Base-by-base conservation (phyloP, 2,329 filamentous ascomycete species). In the Eurotiales sp. region DNA sequence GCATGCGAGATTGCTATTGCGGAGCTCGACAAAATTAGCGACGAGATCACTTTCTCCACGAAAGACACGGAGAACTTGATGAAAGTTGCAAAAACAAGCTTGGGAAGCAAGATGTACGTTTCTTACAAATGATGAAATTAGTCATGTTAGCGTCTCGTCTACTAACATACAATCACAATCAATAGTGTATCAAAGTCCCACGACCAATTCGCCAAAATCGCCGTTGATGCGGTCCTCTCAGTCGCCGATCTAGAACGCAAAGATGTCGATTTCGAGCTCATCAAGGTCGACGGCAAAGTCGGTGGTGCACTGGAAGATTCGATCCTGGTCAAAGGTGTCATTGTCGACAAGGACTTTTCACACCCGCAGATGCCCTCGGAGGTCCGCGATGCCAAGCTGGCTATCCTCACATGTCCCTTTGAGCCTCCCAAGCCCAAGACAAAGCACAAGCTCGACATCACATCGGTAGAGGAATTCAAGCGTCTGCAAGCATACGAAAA, bases 341-440 rank as follows among this genome's bases (percentile, higher is more conserved):
- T 99, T 70, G 83, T 99, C 71, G 93, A 99, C 82, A 99, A 99
- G 79, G 95, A 99, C 76, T 99, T 99, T 73, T 97, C 93, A 30
- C 93, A 99, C 72, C 93, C 93, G 11, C 93, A 99, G 76, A 99
- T 99, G 93, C 93, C 93, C 10, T 88, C 87, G 46, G 90, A 96
- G 73, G 92, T 99, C 58, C 82, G 79, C 63, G 90, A 99, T 73
- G 95, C 93, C 67, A 97, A 96, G 79, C 85, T 99, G 66, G 93
- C 93, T 61, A 99, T 99, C 64, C 77, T 99, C 54, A 99, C 93
- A 46, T 99, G 93, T 71, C 90, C 93, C 3, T 99, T 99, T 68
- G 93, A 99, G 77, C 93, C 93, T 27, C 93, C 93, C 46, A 99
- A 99, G 81, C 93, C 93, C 61, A 99, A 99, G 83, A 99, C 93